These are phyloP conservation scores for Mycena sanguinolenta DNA, from an alignment of 768 basidiomycete species.

Conservation along the genomic window DNA sequence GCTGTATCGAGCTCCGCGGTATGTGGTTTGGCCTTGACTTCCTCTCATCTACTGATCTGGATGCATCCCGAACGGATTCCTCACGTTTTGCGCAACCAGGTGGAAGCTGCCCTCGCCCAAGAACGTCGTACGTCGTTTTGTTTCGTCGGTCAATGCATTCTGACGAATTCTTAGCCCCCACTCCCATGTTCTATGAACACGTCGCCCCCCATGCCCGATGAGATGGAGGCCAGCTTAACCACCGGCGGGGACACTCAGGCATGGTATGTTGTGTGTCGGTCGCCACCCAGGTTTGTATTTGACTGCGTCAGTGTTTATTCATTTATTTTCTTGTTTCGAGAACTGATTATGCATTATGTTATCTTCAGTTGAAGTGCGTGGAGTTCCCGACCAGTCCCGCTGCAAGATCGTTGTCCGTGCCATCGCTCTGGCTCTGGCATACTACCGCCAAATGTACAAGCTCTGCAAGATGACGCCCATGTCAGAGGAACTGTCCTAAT, in stretches of 20 bases:
- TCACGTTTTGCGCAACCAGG: background rate
- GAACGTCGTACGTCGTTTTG: background rate
- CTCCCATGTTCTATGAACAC: background rate
- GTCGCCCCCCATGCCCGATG: background rate
- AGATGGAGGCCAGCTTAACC: background rate
- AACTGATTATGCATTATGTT: too few relatives aligned
- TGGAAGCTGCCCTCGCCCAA: background rate
- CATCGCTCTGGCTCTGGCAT: background rate
- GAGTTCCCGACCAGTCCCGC: background rate
- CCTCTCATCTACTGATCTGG: too few relatives aligned
- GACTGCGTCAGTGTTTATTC: background rate
- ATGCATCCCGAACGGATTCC: background rate
- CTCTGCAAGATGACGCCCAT: background rate
- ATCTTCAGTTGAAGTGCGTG: background rate
- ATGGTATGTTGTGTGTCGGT: constrained; percentile 11
- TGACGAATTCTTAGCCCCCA: background rate
- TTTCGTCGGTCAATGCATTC: background rate
- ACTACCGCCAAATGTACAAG: background rate
- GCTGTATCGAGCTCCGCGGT: constrained; percentile 7
- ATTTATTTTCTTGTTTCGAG: background rate
- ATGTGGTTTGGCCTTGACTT: background rate
- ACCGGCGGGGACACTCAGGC: constrained; percentile 4
- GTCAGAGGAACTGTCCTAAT: background rate
- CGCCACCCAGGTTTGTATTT: constrained; percentile 7
- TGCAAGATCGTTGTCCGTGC: background rate